These are phyloP conservation scores for Metschnikowia arizonensis DNA, from an alignment of 805 yeast species.

Conservation along the genomic window DNA sequence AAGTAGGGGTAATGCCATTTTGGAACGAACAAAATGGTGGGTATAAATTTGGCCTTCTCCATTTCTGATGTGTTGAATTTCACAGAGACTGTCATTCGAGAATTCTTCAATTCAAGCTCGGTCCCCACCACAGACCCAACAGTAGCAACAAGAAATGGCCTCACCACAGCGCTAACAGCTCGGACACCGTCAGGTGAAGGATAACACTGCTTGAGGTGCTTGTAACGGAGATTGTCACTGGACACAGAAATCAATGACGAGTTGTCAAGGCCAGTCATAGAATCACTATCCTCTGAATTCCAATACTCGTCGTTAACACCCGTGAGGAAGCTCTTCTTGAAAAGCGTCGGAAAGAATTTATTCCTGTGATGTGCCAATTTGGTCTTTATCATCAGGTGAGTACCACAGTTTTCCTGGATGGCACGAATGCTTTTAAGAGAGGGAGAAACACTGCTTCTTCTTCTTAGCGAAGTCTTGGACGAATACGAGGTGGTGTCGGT, in stretches of 20 bases:
- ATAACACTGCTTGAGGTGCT: constrained; percentile 32
- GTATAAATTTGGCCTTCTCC: constrained; percentile 16
- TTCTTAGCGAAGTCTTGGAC: constrained; percentile 10
- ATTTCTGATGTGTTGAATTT: constrained; percentile 7
- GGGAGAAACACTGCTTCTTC: constrained; percentile 15
- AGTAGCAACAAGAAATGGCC: constrained; percentile 71
- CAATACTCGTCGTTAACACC: constrained; percentile 6
- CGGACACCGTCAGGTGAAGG: constrained; percentile 61
- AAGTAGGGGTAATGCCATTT: constrained; percentile 59
- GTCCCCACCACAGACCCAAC: constrained; percentile 54
- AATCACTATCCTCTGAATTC: constrained; percentile 3
- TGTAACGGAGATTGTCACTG: constrained; percentile 16
- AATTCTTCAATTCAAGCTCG: constrained; percentile 53
- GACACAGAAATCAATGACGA: constrained; percentile 13
- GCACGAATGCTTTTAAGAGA: constrained; percentile 11
- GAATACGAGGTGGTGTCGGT: constrained; percentile 3
- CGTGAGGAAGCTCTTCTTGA: constrained; percentile 8
- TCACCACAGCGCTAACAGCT: constrained; percentile 65
- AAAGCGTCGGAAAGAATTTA: constrained; percentile 9
- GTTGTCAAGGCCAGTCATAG: constrained; percentile 7
- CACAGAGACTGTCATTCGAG: constrained; percentile 48
- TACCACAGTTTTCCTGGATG: constrained; percentile 8
- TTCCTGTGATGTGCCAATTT: constrained; percentile 12
- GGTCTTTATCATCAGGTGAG: constrained; percentile 10
- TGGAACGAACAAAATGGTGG: constrained; percentile 69